A percentile compares a stretch with the other conserved stretches of the same genome.
Conservation (phyloP, 2,329 filamentous ascomycete genomes). For the Talaromyces piceae region DNA sequence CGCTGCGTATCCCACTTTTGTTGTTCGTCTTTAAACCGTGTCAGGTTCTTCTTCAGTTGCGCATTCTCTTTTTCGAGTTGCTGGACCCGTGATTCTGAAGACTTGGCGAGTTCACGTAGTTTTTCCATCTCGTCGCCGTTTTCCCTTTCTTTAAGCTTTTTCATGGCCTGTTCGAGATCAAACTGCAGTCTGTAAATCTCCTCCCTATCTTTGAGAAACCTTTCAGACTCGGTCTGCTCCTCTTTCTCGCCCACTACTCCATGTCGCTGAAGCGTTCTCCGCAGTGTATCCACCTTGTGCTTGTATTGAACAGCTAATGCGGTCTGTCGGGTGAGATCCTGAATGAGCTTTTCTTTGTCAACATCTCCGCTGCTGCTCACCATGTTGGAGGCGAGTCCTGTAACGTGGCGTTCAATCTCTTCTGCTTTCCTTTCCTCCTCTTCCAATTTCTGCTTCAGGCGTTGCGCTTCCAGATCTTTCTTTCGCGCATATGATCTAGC, state of each 20-base stretch:
- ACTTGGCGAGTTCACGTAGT: constrained; percentile 28
- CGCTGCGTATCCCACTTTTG: constrained; percentile 35
- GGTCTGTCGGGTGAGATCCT: constrained; percentile 37
- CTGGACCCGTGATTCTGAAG: constrained; percentile 34
- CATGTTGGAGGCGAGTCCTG: constrained; percentile 35
- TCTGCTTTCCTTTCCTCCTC: constrained; percentile 42
- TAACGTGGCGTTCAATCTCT: constrained; percentile 38
- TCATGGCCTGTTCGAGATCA: constrained; percentile 28
- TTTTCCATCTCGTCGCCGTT: constrained; percentile 26
- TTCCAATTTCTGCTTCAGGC: constrained; percentile 45
- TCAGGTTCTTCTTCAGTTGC: constrained; percentile 33
- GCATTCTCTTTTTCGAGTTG: constrained; percentile 36
- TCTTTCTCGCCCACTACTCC: constrained; percentile 28
- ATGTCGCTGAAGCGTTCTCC: constrained; percentile 31
- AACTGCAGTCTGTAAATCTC: constrained; percentile 27
- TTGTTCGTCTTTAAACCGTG: constrained; percentile 37
- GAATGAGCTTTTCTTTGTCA: constrained; percentile 35
- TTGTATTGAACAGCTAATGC: constrained; percentile 39
- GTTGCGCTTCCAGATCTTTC: constrained; percentile 50
- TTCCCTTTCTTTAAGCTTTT: constrained; percentile 28
- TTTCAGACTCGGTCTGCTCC: constrained; percentile 19
- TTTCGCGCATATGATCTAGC: constrained; percentile 54
- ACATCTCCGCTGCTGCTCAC: constrained; percentile 21
- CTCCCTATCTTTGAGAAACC: constrained; percentile 18
- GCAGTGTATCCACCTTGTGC: constrained; percentile 32